Conservation (phyloP, 2,329 filamentous ascomycete species). For the Fusarium albidum region DNA sequence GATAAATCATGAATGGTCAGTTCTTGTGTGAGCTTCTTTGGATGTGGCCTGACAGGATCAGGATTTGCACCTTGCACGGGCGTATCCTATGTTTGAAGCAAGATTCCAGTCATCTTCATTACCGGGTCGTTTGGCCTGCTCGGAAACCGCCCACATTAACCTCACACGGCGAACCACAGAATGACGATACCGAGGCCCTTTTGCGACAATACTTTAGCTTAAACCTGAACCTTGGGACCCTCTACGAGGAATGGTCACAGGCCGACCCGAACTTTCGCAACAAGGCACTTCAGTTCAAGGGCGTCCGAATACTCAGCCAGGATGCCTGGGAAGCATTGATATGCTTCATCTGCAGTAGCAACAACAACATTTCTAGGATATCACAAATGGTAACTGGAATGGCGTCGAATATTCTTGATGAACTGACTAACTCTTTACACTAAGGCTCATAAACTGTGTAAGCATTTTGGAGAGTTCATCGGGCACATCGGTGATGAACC, state of each 20-base stretch:
- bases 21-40: background rate
- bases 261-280: conserved; percentile 88
- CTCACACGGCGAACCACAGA: conserved; percentile 29
- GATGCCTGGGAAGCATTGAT: conserved; percentile 96
- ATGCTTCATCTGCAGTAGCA: conserved; percentile 97
- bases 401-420: background rate
- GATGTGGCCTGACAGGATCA: conserved; percentile 41
- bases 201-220: conserved; percentile 90
- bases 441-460: conserved; percentile 84
- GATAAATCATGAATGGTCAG: conserved; percentile 82
- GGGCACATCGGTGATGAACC: conserved; percentile 72
- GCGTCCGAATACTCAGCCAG: conserved; percentile 91
- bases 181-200: conserved; percentile 77
- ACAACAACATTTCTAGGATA: conserved; percentile 96
- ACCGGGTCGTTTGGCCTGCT: conserved; percentile 72
- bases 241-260: conserved; percentile 89
- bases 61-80: conserved; percentile 85
- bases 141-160: conserved; percentile 15
- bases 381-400: conserved; percentile 79
- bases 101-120: conserved; percentile 80
- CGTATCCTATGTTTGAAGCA: conserved; percentile 87
- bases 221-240: conserved; percentile 72
- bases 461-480: conserved; percentile 82
- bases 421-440: conserved; percentile 4
- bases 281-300: conserved; percentile 86